Evolutionary conservation across 345 rosid genomes (phyloP).

Genomic region (Orychophragmus violaceus): DNA sequence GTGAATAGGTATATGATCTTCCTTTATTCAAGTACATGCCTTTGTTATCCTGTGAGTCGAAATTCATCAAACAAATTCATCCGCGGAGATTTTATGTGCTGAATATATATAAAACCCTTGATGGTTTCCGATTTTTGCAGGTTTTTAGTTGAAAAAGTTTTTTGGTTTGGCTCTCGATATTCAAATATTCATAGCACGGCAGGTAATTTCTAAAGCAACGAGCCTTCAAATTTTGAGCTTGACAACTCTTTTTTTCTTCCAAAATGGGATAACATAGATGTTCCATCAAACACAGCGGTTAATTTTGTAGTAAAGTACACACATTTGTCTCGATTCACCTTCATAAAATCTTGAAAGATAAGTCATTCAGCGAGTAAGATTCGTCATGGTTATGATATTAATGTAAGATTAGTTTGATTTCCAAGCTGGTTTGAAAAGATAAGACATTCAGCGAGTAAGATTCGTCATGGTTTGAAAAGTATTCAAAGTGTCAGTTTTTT

Average conservation of each 20-base stretch:
- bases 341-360: too few relatives aligned
- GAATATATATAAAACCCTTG: not conserved
- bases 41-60: not conserved
- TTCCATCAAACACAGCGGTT: not conserved
- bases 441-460: too few relatives aligned
- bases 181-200: too few relatives aligned
- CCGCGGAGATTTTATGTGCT: not conserved
- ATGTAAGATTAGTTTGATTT: not conserved
- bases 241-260: not conserved
- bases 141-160: not conserved
- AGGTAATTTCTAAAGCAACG: not conserved
- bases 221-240: too few relatives aligned
- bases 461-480: too few relatives aligned
- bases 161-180: not conserved
- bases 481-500: not conserved
- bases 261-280: not conserved
- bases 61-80: too few relatives aligned
- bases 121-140: not conserved
- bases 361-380: not conserved
- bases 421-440: not conserved
- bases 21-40: not conserved
- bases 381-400: not conserved
- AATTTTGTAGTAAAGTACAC: not conserved
- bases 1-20: too few relatives aligned
- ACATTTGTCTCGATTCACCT: not conserved